Conservation (phyloP, 768 basidiomycete genomes). For the Tylopilus rubrobrunneus region DNA sequence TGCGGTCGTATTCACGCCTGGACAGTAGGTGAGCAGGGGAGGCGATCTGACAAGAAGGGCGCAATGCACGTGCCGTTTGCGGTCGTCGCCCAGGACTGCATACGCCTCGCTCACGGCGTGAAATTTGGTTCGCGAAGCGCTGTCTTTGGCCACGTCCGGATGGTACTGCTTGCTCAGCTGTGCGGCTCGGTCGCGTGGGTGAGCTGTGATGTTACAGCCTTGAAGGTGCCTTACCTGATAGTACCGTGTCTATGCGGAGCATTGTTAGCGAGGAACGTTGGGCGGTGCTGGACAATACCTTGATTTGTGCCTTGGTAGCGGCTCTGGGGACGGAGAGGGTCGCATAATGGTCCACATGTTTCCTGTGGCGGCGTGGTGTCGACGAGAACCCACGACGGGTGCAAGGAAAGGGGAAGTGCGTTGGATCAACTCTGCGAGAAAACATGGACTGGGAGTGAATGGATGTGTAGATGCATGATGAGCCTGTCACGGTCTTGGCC, state of each 20-base stretch:
- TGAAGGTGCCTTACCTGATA: constrained; percentile 21
- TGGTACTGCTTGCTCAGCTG: constrained; percentile 49
- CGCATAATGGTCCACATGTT: constrained; percentile 26
- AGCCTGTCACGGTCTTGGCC: background rate
- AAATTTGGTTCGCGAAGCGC: constrained; percentile 37
- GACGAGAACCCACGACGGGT: constrained; percentile 21
- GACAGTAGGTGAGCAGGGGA: background rate
- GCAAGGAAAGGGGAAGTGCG: background rate
- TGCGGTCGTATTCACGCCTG: constrained; percentile 33
- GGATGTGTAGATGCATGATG: background rate
- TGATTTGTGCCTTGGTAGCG: constrained; percentile 33
- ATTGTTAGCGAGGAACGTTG: background rate
- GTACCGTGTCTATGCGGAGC: constrained; percentile 21
- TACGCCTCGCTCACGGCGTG: constrained; percentile 48
- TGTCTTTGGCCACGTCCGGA: constrained; percentile 41
- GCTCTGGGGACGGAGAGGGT: constrained; percentile 23
- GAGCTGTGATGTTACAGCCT: background rate
- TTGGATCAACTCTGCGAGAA: background rate
- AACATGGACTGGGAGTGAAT: background rate
- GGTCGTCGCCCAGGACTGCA: constrained; percentile 40
- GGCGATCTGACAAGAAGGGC: too few relatives aligned
- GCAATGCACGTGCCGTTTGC: constrained; percentile 35
- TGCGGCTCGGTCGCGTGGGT: background rate
- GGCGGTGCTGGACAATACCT: constrained; percentile 13
- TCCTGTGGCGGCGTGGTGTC: constrained; percentile 7